Conservation (phyloP, 1,284 basidiomycete species). For the Cryptococcus depauperatus region DNA sequence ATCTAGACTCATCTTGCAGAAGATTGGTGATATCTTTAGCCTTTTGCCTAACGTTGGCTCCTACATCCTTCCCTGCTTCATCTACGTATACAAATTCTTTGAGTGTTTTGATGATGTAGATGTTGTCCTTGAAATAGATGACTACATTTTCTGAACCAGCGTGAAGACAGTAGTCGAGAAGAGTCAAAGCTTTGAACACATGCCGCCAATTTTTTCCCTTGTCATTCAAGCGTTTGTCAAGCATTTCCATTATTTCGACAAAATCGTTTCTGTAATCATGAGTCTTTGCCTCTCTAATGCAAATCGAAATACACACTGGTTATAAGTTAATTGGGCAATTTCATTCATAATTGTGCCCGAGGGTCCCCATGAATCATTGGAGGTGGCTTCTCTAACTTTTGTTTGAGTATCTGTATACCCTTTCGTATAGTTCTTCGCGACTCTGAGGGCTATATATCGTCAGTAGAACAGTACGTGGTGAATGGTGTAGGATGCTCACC, state of each 20-base stretch:
- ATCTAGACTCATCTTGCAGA: conserved; percentile 76
- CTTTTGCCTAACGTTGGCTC: conserved; percentile 96
- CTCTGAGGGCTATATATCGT: conserved; percentile 55
- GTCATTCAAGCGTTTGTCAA: conserved; percentile 97
- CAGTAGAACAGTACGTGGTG: not conserved
- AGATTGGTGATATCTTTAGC: conserved; percentile 98
- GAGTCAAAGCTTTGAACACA: conserved; percentile 96
- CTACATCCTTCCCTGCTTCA: conserved; percentile 93
- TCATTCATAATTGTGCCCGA: conserved; percentile 99
- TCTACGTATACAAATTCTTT: conserved; percentile 98
- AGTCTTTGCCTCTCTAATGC: not conserved
- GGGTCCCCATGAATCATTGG: conserved; percentile 99
- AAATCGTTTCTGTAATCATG: conserved; percentile 69
- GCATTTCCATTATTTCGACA: conserved; percentile 99
- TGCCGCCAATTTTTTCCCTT: conserved; percentile 99
- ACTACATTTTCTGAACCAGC: conserved; percentile 97
- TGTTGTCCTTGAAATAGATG: conserved; percentile 95
- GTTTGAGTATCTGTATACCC: conserved; percentile 74
- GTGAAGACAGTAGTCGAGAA: conserved; percentile 94
- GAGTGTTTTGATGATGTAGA: conserved; percentile 96
- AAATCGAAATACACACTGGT: conserved; percentile 67
- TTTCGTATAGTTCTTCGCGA: conserved; percentile 91
- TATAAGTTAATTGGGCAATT: conserved; percentile 93
- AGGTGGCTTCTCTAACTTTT: conserved; percentile 97
- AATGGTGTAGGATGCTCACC: conserved; percentile 22